These are phyloP conservation scores for Chlamydomonas sp. DNA, from an alignment of 139 green algal species.

Conservation along the genomic window DNA sequence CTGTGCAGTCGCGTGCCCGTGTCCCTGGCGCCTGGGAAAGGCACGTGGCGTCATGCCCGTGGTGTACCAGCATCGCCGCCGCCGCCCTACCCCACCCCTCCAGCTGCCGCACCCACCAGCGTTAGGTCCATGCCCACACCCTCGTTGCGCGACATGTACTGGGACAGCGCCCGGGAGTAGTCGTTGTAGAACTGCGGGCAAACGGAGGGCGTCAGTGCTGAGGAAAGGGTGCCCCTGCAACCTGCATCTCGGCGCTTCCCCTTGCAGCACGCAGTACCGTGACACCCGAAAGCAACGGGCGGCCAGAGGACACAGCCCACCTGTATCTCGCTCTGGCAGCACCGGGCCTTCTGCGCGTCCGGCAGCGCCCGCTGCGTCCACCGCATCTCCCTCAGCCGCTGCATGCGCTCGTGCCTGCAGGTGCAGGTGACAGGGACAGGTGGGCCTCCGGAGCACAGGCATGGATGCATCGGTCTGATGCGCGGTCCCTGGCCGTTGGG, in stretches of 20 bases:
- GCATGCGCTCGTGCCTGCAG: conserved; percentile 40
- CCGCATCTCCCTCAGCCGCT: conserved; percentile 24
- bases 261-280: background rate
- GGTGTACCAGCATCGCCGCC: too few relatives aligned
- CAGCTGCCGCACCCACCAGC: conserved; percentile 19
- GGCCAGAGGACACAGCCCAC: background rate
- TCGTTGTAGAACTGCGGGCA: conserved; percentile 39
- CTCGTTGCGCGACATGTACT: conserved; percentile 42
- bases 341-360: conserved; percentile 16
- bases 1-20: too few relatives aligned
- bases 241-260: background rate
- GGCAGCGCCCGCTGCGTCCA: conserved; percentile 26
- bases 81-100: too few relatives aligned
- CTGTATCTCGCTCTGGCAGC: conserved; percentile 38
- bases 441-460: too few relatives aligned
- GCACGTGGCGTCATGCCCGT: too few relatives aligned
- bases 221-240: background rate
- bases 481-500: too few relatives aligned
- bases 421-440: background rate
- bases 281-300: background rate
- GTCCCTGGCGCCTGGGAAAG: too few relatives aligned
- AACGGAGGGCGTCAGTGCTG: too few relatives aligned
- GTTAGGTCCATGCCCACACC: conserved; percentile 50
- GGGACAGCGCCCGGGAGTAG: conserved; percentile 35
- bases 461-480: too few relatives aligned